Evolutionary conservation across 1,139 yeast species (phyloP).

Genomic region (Taphrina populina): DNA sequence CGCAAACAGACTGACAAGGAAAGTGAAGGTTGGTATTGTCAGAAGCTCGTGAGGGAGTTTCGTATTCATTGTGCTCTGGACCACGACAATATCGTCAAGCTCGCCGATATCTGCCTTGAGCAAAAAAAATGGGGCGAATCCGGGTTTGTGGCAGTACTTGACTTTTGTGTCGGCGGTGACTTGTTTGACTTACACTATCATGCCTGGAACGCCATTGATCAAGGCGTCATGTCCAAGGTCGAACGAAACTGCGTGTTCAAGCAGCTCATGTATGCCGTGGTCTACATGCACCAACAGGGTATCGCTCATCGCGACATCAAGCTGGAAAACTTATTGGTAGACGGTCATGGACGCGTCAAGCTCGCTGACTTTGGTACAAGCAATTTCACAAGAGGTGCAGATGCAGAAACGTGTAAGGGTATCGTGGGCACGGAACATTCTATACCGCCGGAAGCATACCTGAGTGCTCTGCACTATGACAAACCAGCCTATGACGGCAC

Average conservation of each 20-base stretch:
- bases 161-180: constrained; percentile 94
- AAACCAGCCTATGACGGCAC: constrained; percentile 70
- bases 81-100: constrained; percentile 66
- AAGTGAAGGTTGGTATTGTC: constrained; percentile 59
- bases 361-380: constrained; percentile 73
- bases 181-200: constrained; percentile 60
- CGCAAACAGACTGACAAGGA: constrained; percentile 50
- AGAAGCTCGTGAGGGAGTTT: constrained; percentile 72
- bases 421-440: constrained; percentile 72
- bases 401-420: constrained; percentile 37
- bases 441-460: constrained; percentile 81
- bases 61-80: constrained; percentile 68
- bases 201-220: constrained; percentile 39
- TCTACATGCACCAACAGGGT: constrained; percentile 67
- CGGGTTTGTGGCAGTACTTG: constrained; percentile 79
- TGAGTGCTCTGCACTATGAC: constrained; percentile 32
- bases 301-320: constrained; percentile 72
- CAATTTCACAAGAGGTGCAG: constrained; percentile 54
- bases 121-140: constrained; percentile 39
- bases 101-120: constrained; percentile 58
- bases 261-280: constrained; percentile 70
- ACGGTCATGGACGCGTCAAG: constrained; percentile 66
- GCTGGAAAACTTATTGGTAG: constrained; percentile 67
- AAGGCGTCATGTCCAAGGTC: constrained; percentile 42
- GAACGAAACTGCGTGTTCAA: constrained; percentile 66